phyloP scores from a whole-genome alignment of 148 eudicot genomes.

The Mesembryanthemum crystallinum region DNA sequence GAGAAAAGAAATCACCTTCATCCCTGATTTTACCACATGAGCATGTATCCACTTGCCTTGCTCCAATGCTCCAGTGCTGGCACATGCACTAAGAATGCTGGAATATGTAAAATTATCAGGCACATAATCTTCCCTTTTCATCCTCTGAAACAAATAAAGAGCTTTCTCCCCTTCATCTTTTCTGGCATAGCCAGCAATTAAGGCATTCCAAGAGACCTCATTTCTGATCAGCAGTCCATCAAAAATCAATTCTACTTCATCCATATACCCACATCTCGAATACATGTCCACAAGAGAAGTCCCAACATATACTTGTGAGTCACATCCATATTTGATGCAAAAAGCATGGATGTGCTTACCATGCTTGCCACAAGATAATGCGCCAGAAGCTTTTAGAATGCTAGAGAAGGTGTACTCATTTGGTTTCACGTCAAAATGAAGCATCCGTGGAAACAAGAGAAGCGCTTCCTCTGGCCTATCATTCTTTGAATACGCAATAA shows the following conservation, averaged over 20 bases:
- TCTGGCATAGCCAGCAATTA: constrained; percentile 60
- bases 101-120: constrained; percentile 57
- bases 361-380: constrained; percentile 22
- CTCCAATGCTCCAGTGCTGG: constrained; percentile 54
- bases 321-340: constrained; percentile 52
- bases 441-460: constrained; percentile 41
- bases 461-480: constrained; percentile 40
- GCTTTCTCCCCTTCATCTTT: constrained; percentile 52
- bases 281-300: constrained; percentile 61
- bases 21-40: constrained; percentile 52
- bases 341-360: constrained; percentile 54
- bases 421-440: constrained; percentile 42
- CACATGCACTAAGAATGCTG: constrained; percentile 49
- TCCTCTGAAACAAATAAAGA: constrained; percentile 44
- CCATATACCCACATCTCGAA: constrained; percentile 44
- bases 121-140: constrained; percentile 43
- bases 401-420: constrained; percentile 56
- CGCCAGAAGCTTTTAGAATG: constrained; percentile 51
- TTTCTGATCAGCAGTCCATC: constrained; percentile 42
- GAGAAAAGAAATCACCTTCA: constrained; percentile 41
- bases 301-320: constrained; percentile 48
- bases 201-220: constrained; percentile 64
- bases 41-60: constrained; percentile 72
- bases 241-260: constrained; percentile 45
- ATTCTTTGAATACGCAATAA: constrained; percentile 48